Conservation (phyloP, 164 flowering plant genomes). For the Chimonanthus salicifolius region DNA sequence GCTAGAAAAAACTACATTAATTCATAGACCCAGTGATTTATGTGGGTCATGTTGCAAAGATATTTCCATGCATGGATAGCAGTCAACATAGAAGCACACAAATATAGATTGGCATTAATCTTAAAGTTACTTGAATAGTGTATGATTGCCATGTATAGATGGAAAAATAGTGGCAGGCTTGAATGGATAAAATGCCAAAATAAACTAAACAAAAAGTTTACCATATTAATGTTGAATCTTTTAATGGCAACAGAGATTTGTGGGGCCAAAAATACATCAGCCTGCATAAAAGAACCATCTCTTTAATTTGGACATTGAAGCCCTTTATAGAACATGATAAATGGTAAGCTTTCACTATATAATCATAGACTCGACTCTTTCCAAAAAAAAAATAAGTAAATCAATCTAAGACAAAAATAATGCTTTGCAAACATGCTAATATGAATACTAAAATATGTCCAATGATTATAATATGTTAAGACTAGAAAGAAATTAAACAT, state of each 20-base stretch:
- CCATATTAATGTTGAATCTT: constrained; percentile 61
- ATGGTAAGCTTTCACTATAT: background rate
- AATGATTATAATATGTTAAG: background rate
- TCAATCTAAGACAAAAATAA: background rate
- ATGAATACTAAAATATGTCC: background rate
- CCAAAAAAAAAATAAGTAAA: no score
- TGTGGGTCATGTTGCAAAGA: no score
- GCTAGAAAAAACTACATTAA: no score
- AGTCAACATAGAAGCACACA: background rate
- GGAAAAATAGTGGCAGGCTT: background rate
- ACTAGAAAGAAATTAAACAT: background rate
- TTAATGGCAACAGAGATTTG: constrained; percentile 39
- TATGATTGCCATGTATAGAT: background rate
- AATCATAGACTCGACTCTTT: no score
- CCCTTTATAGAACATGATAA: background rate
- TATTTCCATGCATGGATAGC: background rate
- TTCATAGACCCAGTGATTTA: no score
- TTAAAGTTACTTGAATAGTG: background rate
- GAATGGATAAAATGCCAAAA: background rate
- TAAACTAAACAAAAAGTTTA: constrained; percentile 15
- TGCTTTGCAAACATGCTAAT: no score
- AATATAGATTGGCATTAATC: background rate
- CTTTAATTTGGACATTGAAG: constrained; percentile 1
- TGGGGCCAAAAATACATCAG: constrained; percentile 72
- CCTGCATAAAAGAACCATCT: constrained; percentile 32